Conservation (phyloP, 2,329 filamentous ascomycete species). For the Capronia americana region DNA sequence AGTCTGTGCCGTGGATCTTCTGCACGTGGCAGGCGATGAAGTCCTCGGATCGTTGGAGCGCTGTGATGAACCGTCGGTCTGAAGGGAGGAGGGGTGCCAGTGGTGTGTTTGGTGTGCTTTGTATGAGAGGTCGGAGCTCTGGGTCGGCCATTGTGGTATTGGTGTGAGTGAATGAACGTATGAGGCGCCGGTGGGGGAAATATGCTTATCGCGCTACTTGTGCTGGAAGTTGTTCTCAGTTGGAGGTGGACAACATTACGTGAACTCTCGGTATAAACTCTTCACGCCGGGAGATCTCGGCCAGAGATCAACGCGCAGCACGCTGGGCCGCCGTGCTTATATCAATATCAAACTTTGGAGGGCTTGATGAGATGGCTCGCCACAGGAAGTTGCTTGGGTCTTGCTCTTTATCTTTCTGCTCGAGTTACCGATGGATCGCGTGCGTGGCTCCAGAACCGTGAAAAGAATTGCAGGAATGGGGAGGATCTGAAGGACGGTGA, state of each 20-base stretch:
- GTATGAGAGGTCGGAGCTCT: slow-evolving; percentile 12
- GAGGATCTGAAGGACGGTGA: background rate
- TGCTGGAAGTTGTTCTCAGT: background rate
- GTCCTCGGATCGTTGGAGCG: slow-evolving; percentile 21
- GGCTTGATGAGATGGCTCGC: background rate
- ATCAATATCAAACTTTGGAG: background rate
- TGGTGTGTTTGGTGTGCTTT: slow-evolving; percentile 15
- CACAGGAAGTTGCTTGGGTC: background rate
- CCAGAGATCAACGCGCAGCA: background rate
- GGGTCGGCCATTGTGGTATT: slow-evolving; percentile 20
- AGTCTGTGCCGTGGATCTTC: slow-evolving; percentile 42
- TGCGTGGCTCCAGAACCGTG: background rate
- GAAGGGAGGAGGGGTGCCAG: slow-evolving; percentile 26
- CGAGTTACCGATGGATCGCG: background rate
- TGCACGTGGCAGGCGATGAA: slow-evolving; percentile 30
- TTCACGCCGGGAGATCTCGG: background rate
- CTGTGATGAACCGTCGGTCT: slow-evolving; percentile 17
- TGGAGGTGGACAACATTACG: background rate
- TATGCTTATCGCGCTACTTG: background rate
- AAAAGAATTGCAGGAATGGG: background rate
- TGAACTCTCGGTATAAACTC: no score
- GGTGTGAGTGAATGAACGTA: background rate
- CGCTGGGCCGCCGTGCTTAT: background rate
- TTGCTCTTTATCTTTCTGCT: background rate
- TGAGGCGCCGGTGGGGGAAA: background rate